Evolutionary conservation across 2,329 filamentous ascomycete genomes (phyloP).

Genomic region (Acephala macrosclerotiorum): DNA sequence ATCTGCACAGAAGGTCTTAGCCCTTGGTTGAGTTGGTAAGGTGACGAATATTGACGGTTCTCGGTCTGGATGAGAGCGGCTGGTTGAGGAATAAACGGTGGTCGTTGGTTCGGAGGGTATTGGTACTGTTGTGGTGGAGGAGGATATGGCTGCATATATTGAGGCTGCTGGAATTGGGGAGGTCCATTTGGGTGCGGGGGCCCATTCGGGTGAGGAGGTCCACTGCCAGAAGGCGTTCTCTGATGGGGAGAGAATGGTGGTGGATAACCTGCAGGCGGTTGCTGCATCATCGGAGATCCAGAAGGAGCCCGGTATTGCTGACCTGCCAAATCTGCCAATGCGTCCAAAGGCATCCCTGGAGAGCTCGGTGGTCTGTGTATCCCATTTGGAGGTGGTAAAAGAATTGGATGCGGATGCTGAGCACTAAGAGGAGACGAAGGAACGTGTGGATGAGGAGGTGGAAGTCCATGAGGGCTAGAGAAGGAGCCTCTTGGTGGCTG

Average conservation of each 20-base stretch:
- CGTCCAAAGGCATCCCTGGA: conserved; percentile 39
- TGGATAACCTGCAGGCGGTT: conserved; percentile 31
- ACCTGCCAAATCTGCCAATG: conserved; percentile 42
- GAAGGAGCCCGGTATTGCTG: conserved; percentile 43
- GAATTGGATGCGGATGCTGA: conserved; percentile 30
- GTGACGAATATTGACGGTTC: conserved; percentile 44
- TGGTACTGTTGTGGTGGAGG: conserved; percentile 31
- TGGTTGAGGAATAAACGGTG: conserved; percentile 33
- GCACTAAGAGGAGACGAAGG: conserved; percentile 43
- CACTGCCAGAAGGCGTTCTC: conserved; percentile 34
- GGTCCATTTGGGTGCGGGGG: no score
- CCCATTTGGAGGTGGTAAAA: conserved; percentile 39
- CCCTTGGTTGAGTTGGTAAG: conserved; percentile 42
- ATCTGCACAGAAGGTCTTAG: conserved; percentile 29
- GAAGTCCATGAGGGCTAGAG: conserved; percentile 37
- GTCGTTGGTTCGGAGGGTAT: conserved; percentile 32
- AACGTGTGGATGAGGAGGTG: conserved; percentile 39
- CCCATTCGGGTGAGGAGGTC: no score
- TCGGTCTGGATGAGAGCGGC: conserved; percentile 36
- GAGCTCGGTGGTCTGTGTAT: conserved; percentile 32
- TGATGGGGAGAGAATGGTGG: conserved; percentile 33
- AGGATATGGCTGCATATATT: conserved; percentile 25
- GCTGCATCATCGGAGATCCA: conserved; percentile 38
- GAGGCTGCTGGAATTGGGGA: conserved; percentile 35
- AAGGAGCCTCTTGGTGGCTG: conserved; percentile 34